phyloP scores from a whole-genome alignment of 2,329 filamentous ascomycete species.

The Eurotiales sp. region DNA sequence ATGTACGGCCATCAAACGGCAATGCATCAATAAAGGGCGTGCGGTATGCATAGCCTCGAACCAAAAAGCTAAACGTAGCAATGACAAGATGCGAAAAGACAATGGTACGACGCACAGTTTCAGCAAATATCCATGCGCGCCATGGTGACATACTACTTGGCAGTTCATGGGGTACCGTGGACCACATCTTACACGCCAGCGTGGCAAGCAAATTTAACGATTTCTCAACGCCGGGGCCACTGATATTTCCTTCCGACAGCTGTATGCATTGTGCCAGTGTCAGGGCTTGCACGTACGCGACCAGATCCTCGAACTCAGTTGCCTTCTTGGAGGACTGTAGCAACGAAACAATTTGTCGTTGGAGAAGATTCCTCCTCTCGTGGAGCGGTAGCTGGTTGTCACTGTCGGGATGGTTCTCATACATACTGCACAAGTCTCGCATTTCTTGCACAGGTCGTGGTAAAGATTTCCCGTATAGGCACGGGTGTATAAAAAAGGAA shows the following conservation, averaged over 20 bases:
- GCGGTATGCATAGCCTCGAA: constrained; percentile 23
- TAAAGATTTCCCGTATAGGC: constrained; percentile 15
- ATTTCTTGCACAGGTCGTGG: constrained; percentile 19
- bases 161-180: constrained; percentile 24
- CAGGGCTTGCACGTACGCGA: constrained; percentile 23
- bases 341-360: constrained; percentile 16
- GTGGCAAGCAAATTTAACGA: constrained; percentile 18
- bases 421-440: constrained; percentile 20
- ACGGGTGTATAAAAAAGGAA: constrained; percentile 25
- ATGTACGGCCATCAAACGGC: constrained; percentile 26
- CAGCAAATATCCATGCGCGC: constrained; percentile 14
- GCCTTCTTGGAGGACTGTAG: constrained; percentile 15
- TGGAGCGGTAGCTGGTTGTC: constrained; percentile 13
- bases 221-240: constrained; percentile 17
- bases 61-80: constrained; percentile 28
- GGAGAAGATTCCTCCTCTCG: constrained; percentile 1
- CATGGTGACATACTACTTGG: constrained; percentile 20
- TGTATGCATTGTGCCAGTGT: constrained; percentile 25
- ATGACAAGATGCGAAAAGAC: constrained; percentile 27
- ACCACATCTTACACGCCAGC: constrained; percentile 22
- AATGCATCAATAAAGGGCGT: constrained; percentile 28
- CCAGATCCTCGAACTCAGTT: constrained; percentile 22
- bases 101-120: constrained; percentile 13
- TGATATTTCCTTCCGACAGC: constrained; percentile 15
- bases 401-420: constrained; percentile 13